Percentiles rank a stretch among this genome's conserved stretches.
phyloP scores from a whole-genome alignment of 495 filamentous ascomycete genomes.

The Neurospora sp. region DNA sequence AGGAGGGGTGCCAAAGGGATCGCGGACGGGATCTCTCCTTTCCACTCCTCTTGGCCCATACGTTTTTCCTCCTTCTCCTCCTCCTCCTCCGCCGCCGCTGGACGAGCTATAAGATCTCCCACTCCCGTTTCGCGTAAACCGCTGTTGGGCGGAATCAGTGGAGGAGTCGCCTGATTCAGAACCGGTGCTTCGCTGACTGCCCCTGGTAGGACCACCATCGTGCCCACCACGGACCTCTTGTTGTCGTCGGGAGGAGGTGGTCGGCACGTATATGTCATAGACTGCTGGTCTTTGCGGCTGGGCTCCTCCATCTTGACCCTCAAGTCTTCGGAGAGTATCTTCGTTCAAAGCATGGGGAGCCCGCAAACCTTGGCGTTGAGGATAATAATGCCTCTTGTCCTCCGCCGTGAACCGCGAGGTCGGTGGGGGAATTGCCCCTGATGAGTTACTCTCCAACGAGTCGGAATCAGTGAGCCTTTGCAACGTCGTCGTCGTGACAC shows the following conservation, averaged over 20 bases:
- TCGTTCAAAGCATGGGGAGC: constrained; percentile 18
- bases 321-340: constrained; percentile 25
- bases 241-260: constrained; percentile 7
- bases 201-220: background rate
- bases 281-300: background rate
- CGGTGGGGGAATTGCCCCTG: constrained; percentile 1
- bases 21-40: background rate
- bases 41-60: background rate
- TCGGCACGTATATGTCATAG: constrained; percentile 17
- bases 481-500: constrained; percentile 13
- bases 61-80: background rate
- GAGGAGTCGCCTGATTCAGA: constrained; percentile 23
- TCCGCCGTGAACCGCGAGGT: constrained; percentile 2
- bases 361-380: constrained; percentile 3
- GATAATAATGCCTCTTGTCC: background rate
- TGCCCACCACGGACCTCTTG: background rate
- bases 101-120: constrained; percentile 15
- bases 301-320: constrained; percentile 13
- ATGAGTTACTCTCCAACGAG: constrained; percentile 7
- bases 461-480: constrained; percentile 15
- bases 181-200: constrained; percentile 21
- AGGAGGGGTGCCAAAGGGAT: constrained; percentile 15
- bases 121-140: constrained; percentile 11
- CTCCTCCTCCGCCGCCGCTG: constrained; percentile 2
- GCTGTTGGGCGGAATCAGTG: constrained; percentile 9